Percentiles rank a stretch among this genome's conserved stretches.
Evolutionary conservation across 192 early-diverging fungal genomes (phyloP).

Genomic region (Coemansia sp.): DNA sequence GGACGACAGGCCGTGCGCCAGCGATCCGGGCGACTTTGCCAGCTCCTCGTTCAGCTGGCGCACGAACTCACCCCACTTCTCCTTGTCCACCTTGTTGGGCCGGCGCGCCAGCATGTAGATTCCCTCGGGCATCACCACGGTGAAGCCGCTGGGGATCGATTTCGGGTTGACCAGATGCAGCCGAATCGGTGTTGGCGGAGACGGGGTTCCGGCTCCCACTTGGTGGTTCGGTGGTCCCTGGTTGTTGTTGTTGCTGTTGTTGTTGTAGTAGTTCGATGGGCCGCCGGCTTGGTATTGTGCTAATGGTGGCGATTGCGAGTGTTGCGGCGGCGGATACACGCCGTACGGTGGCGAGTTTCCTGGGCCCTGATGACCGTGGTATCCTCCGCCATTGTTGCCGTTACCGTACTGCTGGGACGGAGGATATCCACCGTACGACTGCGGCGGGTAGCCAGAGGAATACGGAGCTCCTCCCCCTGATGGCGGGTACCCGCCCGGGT

Average conservation of each 20-base stretch:
- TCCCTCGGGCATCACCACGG: conserved; percentile 11
- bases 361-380: background rate
- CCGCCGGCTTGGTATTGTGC: background rate
- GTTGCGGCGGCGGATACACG: background rate
- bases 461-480: background rate
- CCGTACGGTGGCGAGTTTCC: background rate
- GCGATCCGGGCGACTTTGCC: conserved; percentile 26
- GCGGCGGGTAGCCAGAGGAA: background rate
- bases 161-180: conserved; percentile 28
- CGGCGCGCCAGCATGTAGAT: conserved; percentile 10
- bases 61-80: conserved; percentile 25
- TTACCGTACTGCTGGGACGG: no score
- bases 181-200: conserved; percentile 4
- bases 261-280: background rate
- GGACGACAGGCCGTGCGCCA: conserved; percentile 18
- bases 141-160: conserved; percentile 32
- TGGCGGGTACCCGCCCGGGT: background rate
- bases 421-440: no score
- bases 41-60: conserved; percentile 32
- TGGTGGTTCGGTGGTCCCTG: background rate
- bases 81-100: conserved; percentile 1
- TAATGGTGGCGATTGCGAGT: no score
- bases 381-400: background rate
- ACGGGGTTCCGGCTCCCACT: background rate
- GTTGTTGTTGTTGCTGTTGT: background rate